These are phyloP conservation scores for Phytophthora pini DNA, from an alignment of 352 stramenopile species.

Conservation along the genomic window DNA sequence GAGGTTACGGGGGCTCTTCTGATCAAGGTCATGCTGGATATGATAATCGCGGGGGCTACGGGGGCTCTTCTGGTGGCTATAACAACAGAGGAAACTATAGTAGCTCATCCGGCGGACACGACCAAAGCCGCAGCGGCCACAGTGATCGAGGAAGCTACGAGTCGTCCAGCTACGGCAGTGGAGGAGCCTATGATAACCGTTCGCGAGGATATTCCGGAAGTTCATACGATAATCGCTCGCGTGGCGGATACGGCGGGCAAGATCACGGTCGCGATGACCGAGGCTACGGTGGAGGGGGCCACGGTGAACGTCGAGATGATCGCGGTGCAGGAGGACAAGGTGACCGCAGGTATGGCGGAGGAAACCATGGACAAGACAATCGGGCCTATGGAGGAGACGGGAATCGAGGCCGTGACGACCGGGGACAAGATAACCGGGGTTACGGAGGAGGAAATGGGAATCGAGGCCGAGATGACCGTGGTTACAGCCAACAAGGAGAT, in stretches of 20 bases:
- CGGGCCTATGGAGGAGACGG: slow-evolving; percentile 28
- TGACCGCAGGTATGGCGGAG: background rate
- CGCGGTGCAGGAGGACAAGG: slow-evolving; percentile 2
- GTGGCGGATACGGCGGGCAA: slow-evolving; percentile 22
- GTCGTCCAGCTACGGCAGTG: background rate
- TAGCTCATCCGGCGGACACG: background rate
- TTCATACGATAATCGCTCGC: slow-evolving; percentile 18
- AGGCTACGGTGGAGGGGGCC: slow-evolving; percentile 5
- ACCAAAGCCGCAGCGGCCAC: slow-evolving; percentile 34
- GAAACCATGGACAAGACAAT: slow-evolving; percentile 2
- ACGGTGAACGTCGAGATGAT: slow-evolving; percentile 8
- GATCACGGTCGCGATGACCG: slow-evolving; percentile 9
- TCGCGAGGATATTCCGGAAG: slow-evolving; percentile 30
- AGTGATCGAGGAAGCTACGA: slow-evolving; percentile 23
- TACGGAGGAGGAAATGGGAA: slow-evolving; percentile 20
- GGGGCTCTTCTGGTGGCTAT: slow-evolving; percentile 27
- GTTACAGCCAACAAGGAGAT: slow-evolving; percentile 21
- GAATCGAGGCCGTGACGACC: slow-evolving; percentile 20
- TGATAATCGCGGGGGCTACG: slow-evolving; percentile 18
- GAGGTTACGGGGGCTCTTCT: slow-evolving; percentile 23
- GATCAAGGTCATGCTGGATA: slow-evolving; percentile 12
- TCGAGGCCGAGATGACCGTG: slow-evolving; percentile 33
- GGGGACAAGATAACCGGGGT: slow-evolving; percentile 26
- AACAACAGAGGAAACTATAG: slow-evolving; percentile 13
- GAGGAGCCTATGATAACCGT: slow-evolving; percentile 23